Evolutionary conservation across 163 green algal genomes (phyloP).

Genomic region (Volvox carteri): DNA sequence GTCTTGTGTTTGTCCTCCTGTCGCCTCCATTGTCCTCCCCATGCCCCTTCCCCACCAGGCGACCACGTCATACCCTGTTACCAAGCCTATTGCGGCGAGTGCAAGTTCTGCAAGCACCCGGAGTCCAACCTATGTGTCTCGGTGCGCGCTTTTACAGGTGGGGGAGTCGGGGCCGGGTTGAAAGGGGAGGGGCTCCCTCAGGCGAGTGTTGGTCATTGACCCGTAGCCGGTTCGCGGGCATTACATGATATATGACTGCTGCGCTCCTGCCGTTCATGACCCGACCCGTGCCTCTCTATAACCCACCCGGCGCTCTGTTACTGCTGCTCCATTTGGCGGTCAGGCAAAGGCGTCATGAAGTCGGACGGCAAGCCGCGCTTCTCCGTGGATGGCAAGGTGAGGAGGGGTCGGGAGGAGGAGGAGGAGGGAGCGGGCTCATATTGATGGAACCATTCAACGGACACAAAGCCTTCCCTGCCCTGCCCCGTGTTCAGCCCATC

Average conservation of each 20-base stretch:
- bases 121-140: conserved; percentile 96
- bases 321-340: too few relatives aligned
- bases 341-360: conserved; percentile 95
- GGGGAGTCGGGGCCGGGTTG: not conserved
- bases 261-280: too few relatives aligned
- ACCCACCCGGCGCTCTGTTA: too few relatives aligned
- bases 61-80: conserved; percentile 99
- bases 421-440: not conserved
- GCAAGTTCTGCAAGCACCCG: conserved; percentile 96
- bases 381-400: conserved; percentile 85
- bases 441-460: not conserved
- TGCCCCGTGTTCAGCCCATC: conserved; percentile 75
- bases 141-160: conserved; percentile 90
- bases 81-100: conserved; percentile 89
- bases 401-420: not conserved
- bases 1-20: not conserved
- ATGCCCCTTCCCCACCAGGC: conserved; percentile 60
- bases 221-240: too few relatives aligned
- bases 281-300: too few relatives aligned
- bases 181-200: too few relatives aligned
- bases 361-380: conserved; percentile 89
- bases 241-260: too few relatives aligned
- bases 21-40: too few relatives aligned
- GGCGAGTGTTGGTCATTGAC: too few relatives aligned
- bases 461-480: not conserved